phyloP scores from a whole-genome alignment of 805 yeast species.

The Lipomyces lipofer region DNA sequence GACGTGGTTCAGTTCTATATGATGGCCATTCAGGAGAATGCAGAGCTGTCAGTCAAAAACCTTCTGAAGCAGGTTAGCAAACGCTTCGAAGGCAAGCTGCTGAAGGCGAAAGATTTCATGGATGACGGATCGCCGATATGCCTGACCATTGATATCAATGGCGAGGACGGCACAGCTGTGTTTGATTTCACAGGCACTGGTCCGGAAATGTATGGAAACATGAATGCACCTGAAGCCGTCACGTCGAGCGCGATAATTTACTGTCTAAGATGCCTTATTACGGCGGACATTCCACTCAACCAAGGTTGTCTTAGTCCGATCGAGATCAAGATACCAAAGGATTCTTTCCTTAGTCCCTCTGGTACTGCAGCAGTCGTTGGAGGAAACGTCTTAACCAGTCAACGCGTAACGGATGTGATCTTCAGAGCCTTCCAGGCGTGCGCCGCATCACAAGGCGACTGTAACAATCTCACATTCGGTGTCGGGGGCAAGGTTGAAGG shows the following conservation, averaged over 20 bases:
- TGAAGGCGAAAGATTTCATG: slow-evolving; percentile 64
- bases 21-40: slow-evolving; percentile 79
- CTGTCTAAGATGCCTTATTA: slow-evolving; percentile 79
- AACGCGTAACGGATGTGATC: slow-evolving; percentile 86
- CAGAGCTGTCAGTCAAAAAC: slow-evolving; percentile 66
- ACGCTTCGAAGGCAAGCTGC: slow-evolving; percentile 40
- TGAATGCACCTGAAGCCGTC: slow-evolving; percentile 91
- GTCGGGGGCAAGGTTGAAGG: slow-evolving; percentile 59
- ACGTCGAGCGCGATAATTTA: slow-evolving; percentile 86
- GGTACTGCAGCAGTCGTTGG: slow-evolving; percentile 91
- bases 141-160: slow-evolving; percentile 53
- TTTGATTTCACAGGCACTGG: slow-evolving; percentile 89
- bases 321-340: slow-evolving; percentile 61
- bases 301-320: slow-evolving; percentile 90
- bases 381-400: slow-evolving; percentile 94
- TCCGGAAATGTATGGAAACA: slow-evolving; percentile 82
- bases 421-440: slow-evolving; percentile 82
- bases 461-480: slow-evolving; percentile 93
- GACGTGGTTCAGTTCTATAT: slow-evolving; percentile 67
- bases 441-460: slow-evolving; percentile 96
- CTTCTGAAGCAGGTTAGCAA: slow-evolving; percentile 50
- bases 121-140: slow-evolving; percentile 78
- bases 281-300: slow-evolving; percentile 86
- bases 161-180: slow-evolving; percentile 57
- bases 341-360: slow-evolving; percentile 69